phyloP scores from a whole-genome alignment of 768 basidiomycete species.

The Gelatoporia subvermispora region DNA sequence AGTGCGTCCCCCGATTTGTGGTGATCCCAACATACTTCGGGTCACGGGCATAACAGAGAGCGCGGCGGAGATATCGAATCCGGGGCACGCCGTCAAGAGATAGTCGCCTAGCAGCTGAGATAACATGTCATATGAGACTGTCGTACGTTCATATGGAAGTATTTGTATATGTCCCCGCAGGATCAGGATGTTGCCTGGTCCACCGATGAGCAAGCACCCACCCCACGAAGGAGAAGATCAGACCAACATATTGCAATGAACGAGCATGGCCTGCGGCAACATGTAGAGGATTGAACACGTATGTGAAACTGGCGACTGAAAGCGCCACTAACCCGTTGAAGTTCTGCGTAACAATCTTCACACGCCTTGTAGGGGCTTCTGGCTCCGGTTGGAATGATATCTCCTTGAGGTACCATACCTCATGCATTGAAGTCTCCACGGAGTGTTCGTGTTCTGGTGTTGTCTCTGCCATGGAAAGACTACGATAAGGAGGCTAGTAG shows the following conservation, averaged over 20 bases:
- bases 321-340: slow-evolving; percentile 63
- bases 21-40: slow-evolving; percentile 42
- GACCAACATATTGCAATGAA: slow-evolving; percentile 82
- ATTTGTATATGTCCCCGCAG: slow-evolving; percentile 79
- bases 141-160: slow-evolving; percentile 55
- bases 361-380: slow-evolving; percentile 20
- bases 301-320: not conserved
- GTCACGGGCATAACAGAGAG: slow-evolving; percentile 57
- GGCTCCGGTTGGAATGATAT: slow-evolving; percentile 43
- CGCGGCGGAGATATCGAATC: slow-evolving; percentile 65
- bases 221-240: not conserved
- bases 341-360: slow-evolving; percentile 77
- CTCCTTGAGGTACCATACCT: slow-evolving; percentile 77
- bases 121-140: slow-evolving; percentile 81
- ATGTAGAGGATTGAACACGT: not conserved
- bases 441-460: not conserved
- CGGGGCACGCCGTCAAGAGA: slow-evolving; percentile 55
- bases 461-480: not conserved
- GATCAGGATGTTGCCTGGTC: slow-evolving; percentile 82
- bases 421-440: slow-evolving; percentile 22
- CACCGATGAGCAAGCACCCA: not conserved
- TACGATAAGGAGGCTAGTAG: no score
- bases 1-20: not conserved
- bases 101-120: slow-evolving; percentile 82
- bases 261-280: slow-evolving; percentile 69